Conservation (phyloP, 2,329 filamentous ascomycete genomes). For the Colletotrichum brevisporum region DNA sequence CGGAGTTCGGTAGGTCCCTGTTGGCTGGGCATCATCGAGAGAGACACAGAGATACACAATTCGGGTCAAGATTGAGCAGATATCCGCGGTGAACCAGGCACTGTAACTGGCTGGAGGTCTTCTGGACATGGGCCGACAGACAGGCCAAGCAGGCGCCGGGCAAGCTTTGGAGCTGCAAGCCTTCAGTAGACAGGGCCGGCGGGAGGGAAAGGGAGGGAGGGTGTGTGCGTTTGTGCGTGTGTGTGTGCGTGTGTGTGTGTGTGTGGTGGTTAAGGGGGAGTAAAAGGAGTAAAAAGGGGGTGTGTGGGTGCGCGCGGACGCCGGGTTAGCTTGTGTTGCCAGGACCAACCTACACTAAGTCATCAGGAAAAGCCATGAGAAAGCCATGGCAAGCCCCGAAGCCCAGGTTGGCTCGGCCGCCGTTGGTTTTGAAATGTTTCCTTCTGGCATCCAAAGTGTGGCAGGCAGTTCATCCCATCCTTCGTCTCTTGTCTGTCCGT, state of each 20-base stretch:
- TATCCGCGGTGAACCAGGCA: neutral
- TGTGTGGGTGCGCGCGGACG: constrained; percentile 18
- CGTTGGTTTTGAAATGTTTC: constrained; percentile 31
- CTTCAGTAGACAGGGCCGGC: neutral
- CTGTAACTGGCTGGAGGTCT: constrained; percentile 1
- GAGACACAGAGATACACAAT: neutral
- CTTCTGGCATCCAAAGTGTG: neutral
- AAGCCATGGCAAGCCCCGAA: constrained; percentile 33
- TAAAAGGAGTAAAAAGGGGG: neutral
- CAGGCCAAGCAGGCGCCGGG: constrained; percentile 23
- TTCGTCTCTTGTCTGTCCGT: constrained; percentile 5
- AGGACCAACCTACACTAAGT: constrained; percentile 7
- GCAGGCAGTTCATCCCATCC: neutral
- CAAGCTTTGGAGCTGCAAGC: constrained; percentile 16
- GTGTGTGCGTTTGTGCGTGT: neutral
- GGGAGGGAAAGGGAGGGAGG: neutral
- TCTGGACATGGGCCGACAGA: constrained; percentile 17
- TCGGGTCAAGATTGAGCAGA: constrained; percentile 1
- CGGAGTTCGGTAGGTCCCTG: constrained; percentile 14
- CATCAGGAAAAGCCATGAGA: constrained; percentile 18
- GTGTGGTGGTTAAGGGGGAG: too few species aligned
- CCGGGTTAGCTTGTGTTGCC: constrained; percentile 34
- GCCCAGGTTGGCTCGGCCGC: constrained; percentile 25
- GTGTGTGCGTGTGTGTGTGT: too few species aligned
- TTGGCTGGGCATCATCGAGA: neutral